These are phyloP conservation scores for Emydomyces testavorans DNA, from an alignment of 2,329 filamentous ascomycete genomes.

Conservation along the genomic window DNA sequence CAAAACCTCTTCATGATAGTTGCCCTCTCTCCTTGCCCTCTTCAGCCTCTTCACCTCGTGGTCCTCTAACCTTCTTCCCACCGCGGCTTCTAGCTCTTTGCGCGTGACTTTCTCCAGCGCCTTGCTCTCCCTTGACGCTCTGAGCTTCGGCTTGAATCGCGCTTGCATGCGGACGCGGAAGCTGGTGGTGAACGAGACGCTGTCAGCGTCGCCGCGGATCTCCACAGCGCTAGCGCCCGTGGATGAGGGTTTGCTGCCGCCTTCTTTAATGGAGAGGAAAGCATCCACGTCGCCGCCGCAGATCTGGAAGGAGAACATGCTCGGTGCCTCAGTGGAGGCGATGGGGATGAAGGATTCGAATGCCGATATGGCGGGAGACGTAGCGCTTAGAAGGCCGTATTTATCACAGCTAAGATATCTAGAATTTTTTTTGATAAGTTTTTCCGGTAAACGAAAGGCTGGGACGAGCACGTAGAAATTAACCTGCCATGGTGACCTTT, in stretches of 20 bases:
- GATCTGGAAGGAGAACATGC: conserved; percentile 65
- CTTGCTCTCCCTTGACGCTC: conserved; percentile 70
- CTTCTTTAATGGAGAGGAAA: conserved; percentile 53
- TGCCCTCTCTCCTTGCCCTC: conserved; percentile 69
- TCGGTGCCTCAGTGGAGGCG: conserved; percentile 49
- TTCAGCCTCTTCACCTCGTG: conserved; percentile 78
- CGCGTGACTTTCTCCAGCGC: conserved; percentile 74
- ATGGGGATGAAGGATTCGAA: conserved; percentile 72
- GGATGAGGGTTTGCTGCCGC: conserved; percentile 34
- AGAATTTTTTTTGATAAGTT: too few relatives aligned
- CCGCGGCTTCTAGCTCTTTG: conserved; percentile 71
- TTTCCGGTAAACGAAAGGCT: too few relatives aligned
- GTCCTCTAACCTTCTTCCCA: conserved; percentile 64
- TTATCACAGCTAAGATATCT: conserved; percentile 82
- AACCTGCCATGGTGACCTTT: conserved; percentile 83
- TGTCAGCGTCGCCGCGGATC: conserved; percentile 63
- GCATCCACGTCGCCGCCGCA: conserved; percentile 47
- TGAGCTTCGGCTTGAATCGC: conserved; percentile 74
- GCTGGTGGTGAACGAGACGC: conserved; percentile 56
- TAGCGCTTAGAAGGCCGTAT: conserved; percentile 64
- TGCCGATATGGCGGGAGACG: conserved; percentile 66
- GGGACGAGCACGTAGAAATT: conserved; percentile 15
- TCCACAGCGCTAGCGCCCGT: conserved; percentile 51
- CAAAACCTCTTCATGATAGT: conserved; percentile 77
- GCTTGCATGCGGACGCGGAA: conserved; percentile 87